phyloP scores from a whole-genome alignment of 345 rosid genomes.

The Lumnitzera racemosa region DNA sequence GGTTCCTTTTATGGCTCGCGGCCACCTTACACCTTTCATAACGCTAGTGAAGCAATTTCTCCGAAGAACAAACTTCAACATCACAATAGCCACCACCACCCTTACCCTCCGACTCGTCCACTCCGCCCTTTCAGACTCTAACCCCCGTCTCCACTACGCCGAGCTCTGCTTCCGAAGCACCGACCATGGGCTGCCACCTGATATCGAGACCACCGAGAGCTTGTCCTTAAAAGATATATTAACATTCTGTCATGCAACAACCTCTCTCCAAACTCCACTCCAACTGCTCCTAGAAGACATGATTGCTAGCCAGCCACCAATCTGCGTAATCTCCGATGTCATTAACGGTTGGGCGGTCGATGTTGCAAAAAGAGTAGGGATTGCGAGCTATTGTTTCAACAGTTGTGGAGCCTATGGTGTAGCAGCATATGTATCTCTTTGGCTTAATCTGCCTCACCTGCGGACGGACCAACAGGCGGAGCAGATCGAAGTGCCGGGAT shows the following conservation, averaged over 20 bases:
- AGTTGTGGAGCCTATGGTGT: constrained; percentile 40
- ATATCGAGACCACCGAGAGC: constrained; percentile 34
- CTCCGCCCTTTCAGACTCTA: constrained; percentile 13
- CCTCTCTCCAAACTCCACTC: constrained; percentile 19
- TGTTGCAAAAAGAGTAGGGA: constrained; percentile 24
- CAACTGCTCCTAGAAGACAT: constrained; percentile 14
- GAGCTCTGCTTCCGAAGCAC: constrained; percentile 28
- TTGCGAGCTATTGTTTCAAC: constrained; percentile 15
- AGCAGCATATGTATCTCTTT: constrained; percentile 28
- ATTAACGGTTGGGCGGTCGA: constrained; percentile 38
- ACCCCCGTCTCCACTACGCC: constrained; percentile 15
- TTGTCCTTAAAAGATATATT: constrained; percentile 18
- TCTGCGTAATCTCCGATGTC: constrained; percentile 34
- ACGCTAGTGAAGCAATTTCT: constrained; percentile 14
- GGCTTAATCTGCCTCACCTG: constrained; percentile 46
- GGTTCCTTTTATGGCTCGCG: constrained; percentile 45
- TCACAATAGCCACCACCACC: constrained; percentile 39
- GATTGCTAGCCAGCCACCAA: constrained; percentile 19
- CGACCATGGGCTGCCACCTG: constrained; percentile 34
- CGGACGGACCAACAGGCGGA: constrained; percentile 7
- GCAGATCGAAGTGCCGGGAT: constrained; percentile 33
- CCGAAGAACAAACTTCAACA: constrained; percentile 19
- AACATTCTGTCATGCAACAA: constrained; percentile 10
- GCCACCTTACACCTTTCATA: constrained; percentile 52
- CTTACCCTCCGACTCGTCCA: constrained; percentile 28